phyloP scores from a whole-genome alignment of 345 rosid species.

The Eucalyptus polyanthemos region DNA sequence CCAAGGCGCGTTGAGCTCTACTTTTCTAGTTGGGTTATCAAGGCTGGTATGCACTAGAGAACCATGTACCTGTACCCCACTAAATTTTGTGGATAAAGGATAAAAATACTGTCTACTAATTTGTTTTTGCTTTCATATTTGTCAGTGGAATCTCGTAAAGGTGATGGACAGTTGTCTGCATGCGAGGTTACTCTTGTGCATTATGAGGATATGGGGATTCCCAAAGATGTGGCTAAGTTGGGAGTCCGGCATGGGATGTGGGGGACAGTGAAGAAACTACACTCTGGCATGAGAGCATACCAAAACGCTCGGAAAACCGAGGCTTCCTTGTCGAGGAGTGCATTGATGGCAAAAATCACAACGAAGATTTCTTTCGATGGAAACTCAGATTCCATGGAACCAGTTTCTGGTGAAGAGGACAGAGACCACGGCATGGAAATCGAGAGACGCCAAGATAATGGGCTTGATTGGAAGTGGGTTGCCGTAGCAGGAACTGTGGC shows the following conservation, averaged over 20 bases:
- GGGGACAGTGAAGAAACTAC: constrained; percentile 89
- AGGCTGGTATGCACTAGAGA: constrained; percentile 42
- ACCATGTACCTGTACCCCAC: background rate
- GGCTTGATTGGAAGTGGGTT: constrained; percentile 89
- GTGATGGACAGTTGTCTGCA: constrained; percentile 72
- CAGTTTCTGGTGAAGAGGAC: constrained; percentile 24
- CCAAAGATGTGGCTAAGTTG: constrained; percentile 91
- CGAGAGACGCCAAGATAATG: constrained; percentile 26
- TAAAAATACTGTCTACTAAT: background rate
- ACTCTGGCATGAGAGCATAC: constrained; percentile 76
- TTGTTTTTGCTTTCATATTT: background rate
- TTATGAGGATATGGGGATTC: constrained; percentile 96
- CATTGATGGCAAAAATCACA: constrained; percentile 58
- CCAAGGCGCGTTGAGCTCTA: constrained; percentile 87
- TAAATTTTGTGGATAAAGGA: background rate
- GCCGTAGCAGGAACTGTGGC: constrained; percentile 76
- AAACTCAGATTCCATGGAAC: constrained; percentile 26
- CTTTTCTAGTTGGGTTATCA: constrained; percentile 89
- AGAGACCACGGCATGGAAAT: background rate
- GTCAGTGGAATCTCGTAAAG: constrained; percentile 82
- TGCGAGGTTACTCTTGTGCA: constrained; percentile 88
- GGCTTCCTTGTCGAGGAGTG: constrained; percentile 49
- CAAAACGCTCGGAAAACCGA: constrained; percentile 63
- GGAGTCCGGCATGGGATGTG: constrained; percentile 97
- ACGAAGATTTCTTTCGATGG: constrained; percentile 40